A percentile compares a stretch with the other conserved stretches of the same genome.
These are phyloP conservation scores for Lolium multiflorum DNA, from an alignment of 176 grass and related monocot genomes.

Conservation along the genomic window DNA sequence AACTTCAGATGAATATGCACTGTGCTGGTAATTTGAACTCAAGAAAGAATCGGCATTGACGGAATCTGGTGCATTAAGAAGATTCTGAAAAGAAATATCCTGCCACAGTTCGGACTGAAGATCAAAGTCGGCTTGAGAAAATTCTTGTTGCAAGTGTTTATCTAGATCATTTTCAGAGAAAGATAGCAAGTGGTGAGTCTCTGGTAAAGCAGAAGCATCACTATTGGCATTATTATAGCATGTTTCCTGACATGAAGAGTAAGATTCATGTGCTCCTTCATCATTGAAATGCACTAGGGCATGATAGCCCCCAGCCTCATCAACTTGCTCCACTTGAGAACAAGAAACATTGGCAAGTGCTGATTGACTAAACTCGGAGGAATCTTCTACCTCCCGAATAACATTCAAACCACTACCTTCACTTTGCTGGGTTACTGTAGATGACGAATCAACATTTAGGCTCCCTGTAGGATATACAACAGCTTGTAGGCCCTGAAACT, in stretches of 20 bases:
- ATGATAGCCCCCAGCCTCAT: conserved; percentile 30
- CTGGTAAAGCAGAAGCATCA: conserved; percentile 40
- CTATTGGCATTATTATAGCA: conserved; percentile 38
- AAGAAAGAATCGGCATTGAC: conserved; percentile 19
- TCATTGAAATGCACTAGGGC: conserved; percentile 10
- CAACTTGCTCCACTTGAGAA: conserved; percentile 55
- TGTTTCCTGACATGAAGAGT: conserved; percentile 40
- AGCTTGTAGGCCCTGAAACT: conserved; percentile 56
- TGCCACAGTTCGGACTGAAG: conserved; percentile 41
- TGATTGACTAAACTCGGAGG: conserved; percentile 54
- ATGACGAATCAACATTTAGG: conserved; percentile 57
- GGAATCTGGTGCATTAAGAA: conserved; percentile 39
- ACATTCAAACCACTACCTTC: conserved; percentile 51
- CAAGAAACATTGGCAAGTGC: conserved; percentile 51
- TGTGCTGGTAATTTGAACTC: conserved; percentile 39
- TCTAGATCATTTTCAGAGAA: conserved; percentile 39
- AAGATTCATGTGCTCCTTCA: conserved; percentile 24
- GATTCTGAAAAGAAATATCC: conserved; percentile 43
- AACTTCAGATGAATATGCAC: conserved; percentile 43
- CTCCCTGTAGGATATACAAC: conserved; percentile 38
- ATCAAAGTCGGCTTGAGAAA: conserved; percentile 29
- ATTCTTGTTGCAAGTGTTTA: conserved; percentile 20
- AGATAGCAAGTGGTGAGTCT: conserved; percentile 21
- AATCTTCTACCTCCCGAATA: conserved; percentile 56
- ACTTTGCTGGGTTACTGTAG: conserved; percentile 52